Evolutionary conservation across 2,329 filamentous ascomycete species (phyloP).

Genomic region (Trichoderma simmonsii): DNA sequence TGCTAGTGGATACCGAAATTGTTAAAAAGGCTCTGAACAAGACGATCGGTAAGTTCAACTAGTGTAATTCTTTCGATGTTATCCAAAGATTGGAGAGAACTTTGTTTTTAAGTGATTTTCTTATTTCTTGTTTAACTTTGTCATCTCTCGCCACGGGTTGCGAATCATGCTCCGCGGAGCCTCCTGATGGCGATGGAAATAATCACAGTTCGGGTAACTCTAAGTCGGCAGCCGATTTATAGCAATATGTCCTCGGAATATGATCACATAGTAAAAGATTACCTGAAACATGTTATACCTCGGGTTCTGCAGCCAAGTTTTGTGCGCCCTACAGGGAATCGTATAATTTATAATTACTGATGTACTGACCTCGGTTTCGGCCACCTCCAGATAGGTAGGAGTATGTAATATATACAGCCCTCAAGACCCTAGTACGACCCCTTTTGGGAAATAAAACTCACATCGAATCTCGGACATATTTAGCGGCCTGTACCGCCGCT

Average conservation of each 20-base stretch:
- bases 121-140: background rate
- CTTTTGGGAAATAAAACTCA: background rate
- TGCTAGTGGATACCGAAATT: no score
- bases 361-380: background rate
- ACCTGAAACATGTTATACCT: background rate
- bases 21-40: background rate
- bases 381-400: background rate
- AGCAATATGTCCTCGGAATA: background rate
- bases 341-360: background rate
- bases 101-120: background rate
- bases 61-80: background rate
- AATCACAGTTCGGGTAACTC: background rate
- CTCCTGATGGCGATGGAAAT: background rate
- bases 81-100: no score
- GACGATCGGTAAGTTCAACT: background rate
- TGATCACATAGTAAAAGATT: background rate
- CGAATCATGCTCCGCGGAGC: background rate
- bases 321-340: background rate
- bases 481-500: conserved; percentile 37
- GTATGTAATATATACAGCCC: background rate
- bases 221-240: background rate
- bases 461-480: background rate
- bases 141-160: background rate
- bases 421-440: background rate
- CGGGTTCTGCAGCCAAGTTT: background rate